These are phyloP conservation scores for Phoenix roebelenii DNA, from an alignment of 176 grass and related monocot species.

Conservation along the genomic window DNA sequence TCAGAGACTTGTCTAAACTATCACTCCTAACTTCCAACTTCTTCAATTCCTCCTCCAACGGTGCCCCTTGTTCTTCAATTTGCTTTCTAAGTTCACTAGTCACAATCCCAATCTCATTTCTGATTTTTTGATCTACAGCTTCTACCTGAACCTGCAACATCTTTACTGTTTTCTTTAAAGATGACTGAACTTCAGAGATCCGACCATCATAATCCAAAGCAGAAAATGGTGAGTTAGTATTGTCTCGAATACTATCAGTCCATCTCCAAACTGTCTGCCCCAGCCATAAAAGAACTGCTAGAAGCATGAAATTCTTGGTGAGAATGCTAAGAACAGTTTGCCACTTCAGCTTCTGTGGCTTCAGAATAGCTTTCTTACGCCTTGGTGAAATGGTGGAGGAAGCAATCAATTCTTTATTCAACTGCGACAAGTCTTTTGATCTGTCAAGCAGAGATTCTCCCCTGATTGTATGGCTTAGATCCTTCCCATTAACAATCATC, in stretches of 20 bases:
- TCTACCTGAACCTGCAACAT: slow-evolving; percentile 10
- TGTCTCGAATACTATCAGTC: slow-evolving; percentile 20
- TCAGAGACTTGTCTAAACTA: slow-evolving; percentile 36
- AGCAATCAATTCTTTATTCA: slow-evolving; percentile 26
- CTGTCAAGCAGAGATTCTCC: slow-evolving; percentile 44
- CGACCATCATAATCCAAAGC: slow-evolving; percentile 32
- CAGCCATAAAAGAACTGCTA: slow-evolving; percentile 38
- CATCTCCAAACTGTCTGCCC: slow-evolving; percentile 49
- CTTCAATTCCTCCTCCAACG: slow-evolving; percentile 34
- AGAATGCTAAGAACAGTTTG: slow-evolving; percentile 40
- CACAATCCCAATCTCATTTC: slow-evolving; percentile 32
- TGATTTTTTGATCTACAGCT: slow-evolving; percentile 67
- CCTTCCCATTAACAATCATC: slow-evolving; percentile 30
- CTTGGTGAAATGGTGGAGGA: slow-evolving; percentile 19
- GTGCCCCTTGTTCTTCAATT: slow-evolving; percentile 48
- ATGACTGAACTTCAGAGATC: slow-evolving; percentile 2
- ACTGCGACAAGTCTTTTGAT: slow-evolving; percentile 27
- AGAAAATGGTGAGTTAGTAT: slow-evolving; percentile 21
- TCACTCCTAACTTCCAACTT: slow-evolving; percentile 37
- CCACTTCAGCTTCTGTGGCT: slow-evolving; percentile 39
- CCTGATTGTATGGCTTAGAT: slow-evolving; percentile 34
- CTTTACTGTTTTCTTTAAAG: slow-evolving; percentile 7
- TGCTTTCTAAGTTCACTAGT: slow-evolving; percentile 28
- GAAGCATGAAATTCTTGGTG: slow-evolving; percentile 40
- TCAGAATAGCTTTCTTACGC: slow-evolving; percentile 34